Conservation (phyloP, 2,329 filamentous ascomycete species). For the Phialemoniopsis sp. region DNA sequence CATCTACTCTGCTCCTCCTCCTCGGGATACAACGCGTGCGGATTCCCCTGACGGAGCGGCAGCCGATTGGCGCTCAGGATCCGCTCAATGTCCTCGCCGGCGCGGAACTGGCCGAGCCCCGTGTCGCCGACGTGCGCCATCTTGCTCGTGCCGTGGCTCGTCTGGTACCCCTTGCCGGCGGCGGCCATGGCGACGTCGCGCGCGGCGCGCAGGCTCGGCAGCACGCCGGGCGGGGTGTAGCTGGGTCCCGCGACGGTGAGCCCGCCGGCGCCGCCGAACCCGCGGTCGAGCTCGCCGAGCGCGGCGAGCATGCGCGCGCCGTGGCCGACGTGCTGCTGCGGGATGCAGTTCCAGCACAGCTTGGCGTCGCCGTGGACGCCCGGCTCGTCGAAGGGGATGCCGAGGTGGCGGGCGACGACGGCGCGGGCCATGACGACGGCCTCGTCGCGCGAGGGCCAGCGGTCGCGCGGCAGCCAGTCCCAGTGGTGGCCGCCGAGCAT, state of each 20-base stretch:
- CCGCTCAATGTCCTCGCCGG: no score
- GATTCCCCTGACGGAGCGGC: no score
- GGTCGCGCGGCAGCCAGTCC: conserved; percentile 43
- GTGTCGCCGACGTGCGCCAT: conserved; percentile 13
- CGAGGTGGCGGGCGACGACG: conserved; percentile 59
- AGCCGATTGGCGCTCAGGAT: no score
- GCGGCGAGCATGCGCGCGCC: conserved; percentile 53
- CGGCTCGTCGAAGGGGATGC: conserved; percentile 57
- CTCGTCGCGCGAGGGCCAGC: conserved; percentile 60
- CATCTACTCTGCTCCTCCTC: no score
- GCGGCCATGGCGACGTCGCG: conserved; percentile 35
- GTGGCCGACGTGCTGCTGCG: conserved; percentile 85
- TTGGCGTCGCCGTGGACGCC: conserved; percentile 52
- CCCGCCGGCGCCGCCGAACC: conserved; percentile 50
- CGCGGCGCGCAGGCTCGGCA: conserved; percentile 46
- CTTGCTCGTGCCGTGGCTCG: not conserved
- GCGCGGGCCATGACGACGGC: conserved; percentile 62
- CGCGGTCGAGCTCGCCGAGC: conserved; percentile 45
- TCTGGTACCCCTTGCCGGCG: conserved; percentile 15
- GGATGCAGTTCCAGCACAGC: conserved; percentile 69
- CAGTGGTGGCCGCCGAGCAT: conserved; percentile 96
- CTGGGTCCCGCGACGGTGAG: conserved; percentile 60
- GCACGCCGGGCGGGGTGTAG: conserved; percentile 47
- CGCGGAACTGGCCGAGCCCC: conserved; percentile 10
- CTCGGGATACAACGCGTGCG: no score